Evolutionary conservation across 345 rosid genomes (phyloP), one percentile per base, ranked within the genome.

Genomic region (Arabis hirsuta): DNA sequence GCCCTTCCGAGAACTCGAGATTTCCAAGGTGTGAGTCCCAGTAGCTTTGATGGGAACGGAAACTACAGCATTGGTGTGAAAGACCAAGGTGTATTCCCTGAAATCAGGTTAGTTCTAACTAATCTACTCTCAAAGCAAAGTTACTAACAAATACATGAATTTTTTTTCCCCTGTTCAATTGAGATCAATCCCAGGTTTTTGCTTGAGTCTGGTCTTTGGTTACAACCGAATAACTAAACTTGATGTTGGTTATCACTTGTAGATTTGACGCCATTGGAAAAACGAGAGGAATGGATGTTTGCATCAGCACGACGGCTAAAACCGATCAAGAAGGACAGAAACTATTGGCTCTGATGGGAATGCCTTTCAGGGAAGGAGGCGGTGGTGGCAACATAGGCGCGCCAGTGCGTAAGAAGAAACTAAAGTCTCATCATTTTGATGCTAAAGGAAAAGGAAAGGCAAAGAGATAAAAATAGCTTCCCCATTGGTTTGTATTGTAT

Each of bases 1-100:
- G 98, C 91, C 59, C 89, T 95, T 76, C 99, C 99, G 0, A 82
- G 97, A 72, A 81, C 96, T 31, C 82, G 97, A 81, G 99, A 95
- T 81, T 95, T 95, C 83, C 90, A 85, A 79, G 99, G 99, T 53
- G 77, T 91, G 59, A 86, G 67, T 55, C 76, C 96, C 7, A 91
- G 83, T 76, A 91, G 99, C 85, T 91, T 95, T 38, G 96, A 95
- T 68, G 96, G 96, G 9, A 85, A 95, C 29, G 99, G 99, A 60
- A 95, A 90, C 74, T 91, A 82, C 91, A 90, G 93, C 69, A 44
- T 95, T 16, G 99, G 97, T 22, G 32, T 95, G 38, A 79, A 79
- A 12, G 99, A 95, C 13, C 97, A 91, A 83, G 74, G 93, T 34
- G 96, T 91, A 42, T 95, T 95, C 81, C 96, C 97, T 0, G 97